phyloP scores from a whole-genome alignment of 345 rosid genomes.

The Camelina neglecta region DNA sequence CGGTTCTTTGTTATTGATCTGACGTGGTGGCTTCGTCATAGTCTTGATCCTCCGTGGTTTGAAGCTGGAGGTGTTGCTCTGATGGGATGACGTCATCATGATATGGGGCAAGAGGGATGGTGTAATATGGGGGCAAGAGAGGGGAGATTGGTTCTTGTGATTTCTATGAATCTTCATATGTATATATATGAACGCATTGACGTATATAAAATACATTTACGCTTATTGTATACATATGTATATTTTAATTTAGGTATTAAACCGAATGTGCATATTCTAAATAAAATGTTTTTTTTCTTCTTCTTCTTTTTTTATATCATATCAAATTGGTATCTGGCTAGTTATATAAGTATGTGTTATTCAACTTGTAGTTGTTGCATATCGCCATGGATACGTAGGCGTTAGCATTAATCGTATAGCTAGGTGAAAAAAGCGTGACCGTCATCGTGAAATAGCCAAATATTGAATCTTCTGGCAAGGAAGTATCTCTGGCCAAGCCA shows the following conservation, averaged over 20 bases:
- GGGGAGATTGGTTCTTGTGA: slow-evolving; percentile 27
- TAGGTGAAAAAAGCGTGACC: too few relatives aligned
- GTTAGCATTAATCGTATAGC: too few relatives aligned
- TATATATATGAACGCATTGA: slow-evolving; percentile 16
- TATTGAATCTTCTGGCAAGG: too few relatives aligned
- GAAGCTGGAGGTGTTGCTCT: slow-evolving; percentile 42
- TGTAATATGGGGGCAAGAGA: slow-evolving; percentile 19
- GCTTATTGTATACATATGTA: not conserved
- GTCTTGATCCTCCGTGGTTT: slow-evolving; percentile 38
- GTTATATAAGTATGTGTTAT: too few relatives aligned
- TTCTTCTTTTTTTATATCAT: too few relatives aligned
- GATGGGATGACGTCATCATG: slow-evolving; percentile 41
- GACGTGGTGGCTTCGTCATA: slow-evolving; percentile 35
- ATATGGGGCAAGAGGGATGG: slow-evolving; percentile 3
- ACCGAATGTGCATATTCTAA: not conserved
- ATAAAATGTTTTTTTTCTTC: too few relatives aligned
- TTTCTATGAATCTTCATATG: slow-evolving; percentile 26
- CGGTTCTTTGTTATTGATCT: slow-evolving; percentile 40
- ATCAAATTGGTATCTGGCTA: not conserved
- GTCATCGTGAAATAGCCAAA: too few relatives aligned
- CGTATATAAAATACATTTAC: slow-evolving; percentile 17
- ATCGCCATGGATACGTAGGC: too few relatives aligned
- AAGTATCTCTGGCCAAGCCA: too few relatives aligned
- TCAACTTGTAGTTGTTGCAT: too few relatives aligned
- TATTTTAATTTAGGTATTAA: not conserved